Conservation (phyloP, 371 early-diverging fungal species). For the Thermomucor indicae-seudaticae region DNA sequence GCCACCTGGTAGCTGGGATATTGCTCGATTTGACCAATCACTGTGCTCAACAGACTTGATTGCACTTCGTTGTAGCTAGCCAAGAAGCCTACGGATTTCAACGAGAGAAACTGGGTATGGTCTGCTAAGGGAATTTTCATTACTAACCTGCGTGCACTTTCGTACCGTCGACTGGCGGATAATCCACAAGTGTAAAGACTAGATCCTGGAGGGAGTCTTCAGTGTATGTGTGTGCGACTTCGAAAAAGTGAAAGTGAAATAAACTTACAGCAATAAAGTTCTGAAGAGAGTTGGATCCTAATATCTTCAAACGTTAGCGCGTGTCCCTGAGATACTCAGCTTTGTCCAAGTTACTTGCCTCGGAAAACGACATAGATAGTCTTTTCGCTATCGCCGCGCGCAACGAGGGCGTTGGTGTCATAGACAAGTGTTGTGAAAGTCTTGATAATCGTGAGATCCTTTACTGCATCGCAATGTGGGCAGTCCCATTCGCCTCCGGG, state of each 20-base stretch:
- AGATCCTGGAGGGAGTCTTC: conserved; percentile 2
- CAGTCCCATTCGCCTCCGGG: conserved; percentile 11
- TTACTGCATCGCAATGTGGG: conserved; percentile 5
- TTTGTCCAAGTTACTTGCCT: conserved; percentile 5
- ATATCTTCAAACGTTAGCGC: too few species aligned
- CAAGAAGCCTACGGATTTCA: conserved; percentile 8
- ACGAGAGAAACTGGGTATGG: background rate
- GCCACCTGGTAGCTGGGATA: conserved; percentile 14
- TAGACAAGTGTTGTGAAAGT: conserved; percentile 12
- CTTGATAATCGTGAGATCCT: conserved; percentile 6
- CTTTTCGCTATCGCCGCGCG: conserved; percentile 13
- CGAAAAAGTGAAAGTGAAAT: background rate
- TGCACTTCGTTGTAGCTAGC: conserved; percentile 9
- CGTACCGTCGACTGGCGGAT: conserved; percentile 8
- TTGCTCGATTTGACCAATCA: conserved; percentile 4
- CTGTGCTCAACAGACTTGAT: background rate
- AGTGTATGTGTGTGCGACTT: background rate
- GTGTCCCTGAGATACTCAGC: too few species aligned
- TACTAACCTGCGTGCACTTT: conserved; percentile 13
- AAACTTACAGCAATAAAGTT: conserved; percentile 11
- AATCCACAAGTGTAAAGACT: conserved; percentile 1
- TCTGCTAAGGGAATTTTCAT: background rate
- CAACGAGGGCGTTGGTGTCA: conserved; percentile 14
- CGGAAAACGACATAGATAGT: conserved; percentile 18
- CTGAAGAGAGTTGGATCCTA: conserved; percentile 12